A percentile compares a stretch with the other conserved stretches of the same genome.
These are phyloP conservation scores for Colletotrichum sublineola DNA, from an alignment of 2,329 filamentous ascomycete genomes.

Conservation along the genomic window DNA sequence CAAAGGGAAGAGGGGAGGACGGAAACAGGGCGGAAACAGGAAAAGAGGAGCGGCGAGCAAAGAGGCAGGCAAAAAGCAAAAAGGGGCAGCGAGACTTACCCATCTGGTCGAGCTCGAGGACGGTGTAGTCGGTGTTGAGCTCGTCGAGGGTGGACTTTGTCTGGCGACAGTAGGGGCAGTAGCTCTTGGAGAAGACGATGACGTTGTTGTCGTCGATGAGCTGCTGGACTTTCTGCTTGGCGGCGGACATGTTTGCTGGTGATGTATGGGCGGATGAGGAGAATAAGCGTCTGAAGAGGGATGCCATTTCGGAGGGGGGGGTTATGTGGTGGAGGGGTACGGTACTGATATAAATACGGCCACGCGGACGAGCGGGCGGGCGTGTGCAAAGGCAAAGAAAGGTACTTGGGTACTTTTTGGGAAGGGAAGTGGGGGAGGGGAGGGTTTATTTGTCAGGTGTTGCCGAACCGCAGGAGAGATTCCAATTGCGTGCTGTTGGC, in stretches of 20 bases:
- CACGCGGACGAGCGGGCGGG: background rate
- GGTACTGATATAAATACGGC: slow-evolving; percentile 26
- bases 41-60: background rate
- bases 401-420: background rate
- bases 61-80: too few species aligned
- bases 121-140: slow-evolving; percentile 78
- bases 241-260: slow-evolving; percentile 82
- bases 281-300: slow-evolving; percentile 79
- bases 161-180: slow-evolving; percentile 91
- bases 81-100: slow-evolving; percentile 65
- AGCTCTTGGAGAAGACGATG: slow-evolving; percentile 96
- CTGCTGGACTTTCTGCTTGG: slow-evolving; percentile 84
- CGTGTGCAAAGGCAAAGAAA: too few species aligned
- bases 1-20: background rate
- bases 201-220: slow-evolving; percentile 93
- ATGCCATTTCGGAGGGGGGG: slow-evolving; percentile 64
- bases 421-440: background rate
- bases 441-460: slow-evolving; percentile 19
- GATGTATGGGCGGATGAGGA: slow-evolving; percentile 63
- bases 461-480: background rate
- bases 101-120: slow-evolving; percentile 87
- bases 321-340: background rate
- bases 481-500: background rate
- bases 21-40: background rate
- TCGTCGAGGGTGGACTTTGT: slow-evolving; percentile 82